Evolutionary conservation across 768 basidiomycete species (phyloP).

Genomic region (Saitozyma sp.): DNA sequence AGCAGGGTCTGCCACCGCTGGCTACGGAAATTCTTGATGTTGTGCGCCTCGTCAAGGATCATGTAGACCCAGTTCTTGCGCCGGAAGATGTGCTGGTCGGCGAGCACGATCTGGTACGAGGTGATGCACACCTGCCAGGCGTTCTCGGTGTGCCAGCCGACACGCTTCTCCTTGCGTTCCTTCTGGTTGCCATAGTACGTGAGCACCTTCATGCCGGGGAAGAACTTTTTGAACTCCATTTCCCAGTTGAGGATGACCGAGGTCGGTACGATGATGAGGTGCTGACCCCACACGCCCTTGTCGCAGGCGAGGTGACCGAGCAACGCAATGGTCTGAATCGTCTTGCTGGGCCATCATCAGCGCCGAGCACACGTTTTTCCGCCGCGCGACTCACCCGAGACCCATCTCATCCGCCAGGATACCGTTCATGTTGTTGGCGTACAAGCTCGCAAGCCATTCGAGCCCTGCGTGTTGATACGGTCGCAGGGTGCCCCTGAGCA

Average conservation of each 20-base stretch:
- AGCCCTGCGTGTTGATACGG: slow-evolving; percentile 57
- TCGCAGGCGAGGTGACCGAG: slow-evolving; percentile 54
- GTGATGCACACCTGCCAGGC: slow-evolving; percentile 94
- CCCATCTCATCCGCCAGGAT: slow-evolving; percentile 87
- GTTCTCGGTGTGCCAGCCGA: slow-evolving; percentile 86
- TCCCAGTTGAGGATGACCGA: slow-evolving; percentile 56
- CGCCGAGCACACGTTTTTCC: background rate
- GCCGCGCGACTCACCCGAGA: slow-evolving; percentile 66
- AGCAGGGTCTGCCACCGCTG: slow-evolving; percentile 90
- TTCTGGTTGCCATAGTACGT: slow-evolving; percentile 63
- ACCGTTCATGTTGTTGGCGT: slow-evolving; percentile 55
- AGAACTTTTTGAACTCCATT: slow-evolving; percentile 56
- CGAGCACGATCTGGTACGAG: slow-evolving; percentile 87
- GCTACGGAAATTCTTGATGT: slow-evolving; percentile 95
- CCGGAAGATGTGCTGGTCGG: slow-evolving; percentile 86
- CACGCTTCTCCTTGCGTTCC: slow-evolving; percentile 81
- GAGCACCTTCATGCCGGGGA: slow-evolving; percentile 53
- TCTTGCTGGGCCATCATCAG: slow-evolving; percentile 48
- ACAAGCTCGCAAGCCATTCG: slow-evolving; percentile 56
- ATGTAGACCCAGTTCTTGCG: slow-evolving; percentile 94
- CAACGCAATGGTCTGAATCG: slow-evolving; percentile 54
- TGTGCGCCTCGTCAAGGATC: slow-evolving; percentile 93
- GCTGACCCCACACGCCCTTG: slow-evolving; percentile 54
- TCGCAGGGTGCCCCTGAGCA: slow-evolving; percentile 55
- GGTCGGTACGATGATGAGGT: slow-evolving; percentile 55